phyloP scores from a whole-genome alignment of 306 rosid species.

The Dryas alaskensis region DNA sequence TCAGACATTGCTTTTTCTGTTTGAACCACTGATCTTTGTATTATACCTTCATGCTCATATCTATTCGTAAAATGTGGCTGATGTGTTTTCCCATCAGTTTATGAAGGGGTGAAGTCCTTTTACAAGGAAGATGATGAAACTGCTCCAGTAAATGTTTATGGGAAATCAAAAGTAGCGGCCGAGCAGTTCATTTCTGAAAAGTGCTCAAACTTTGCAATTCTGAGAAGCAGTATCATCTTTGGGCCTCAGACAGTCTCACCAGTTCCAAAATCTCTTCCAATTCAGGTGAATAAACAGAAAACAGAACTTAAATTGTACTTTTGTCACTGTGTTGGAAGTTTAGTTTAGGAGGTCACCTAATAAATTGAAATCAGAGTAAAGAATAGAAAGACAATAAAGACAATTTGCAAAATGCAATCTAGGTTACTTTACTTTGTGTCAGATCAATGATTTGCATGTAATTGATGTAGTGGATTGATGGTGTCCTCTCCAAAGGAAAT shows the following conservation, averaged over 20 bases:
- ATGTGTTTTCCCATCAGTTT: constrained; percentile 50
- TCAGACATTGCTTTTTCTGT: constrained; percentile 5
- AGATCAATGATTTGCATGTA: constrained; percentile 19
- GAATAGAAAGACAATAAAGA: not conserved
- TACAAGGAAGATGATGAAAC: constrained; percentile 77
- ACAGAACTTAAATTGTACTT: constrained; percentile 8
- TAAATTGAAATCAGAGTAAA: not conserved
- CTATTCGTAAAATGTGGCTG: constrained; percentile 23
- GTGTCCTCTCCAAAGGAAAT: constrained; percentile 64
- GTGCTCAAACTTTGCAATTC: constrained; percentile 61
- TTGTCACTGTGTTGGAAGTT: not conserved
- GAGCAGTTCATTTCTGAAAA: constrained; percentile 68
- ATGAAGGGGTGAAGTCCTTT: constrained; percentile 85
- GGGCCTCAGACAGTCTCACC: constrained; percentile 88
- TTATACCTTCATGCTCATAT: constrained; percentile 9
- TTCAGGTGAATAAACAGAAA: constrained; percentile 54
- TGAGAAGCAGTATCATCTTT: constrained; percentile 94
- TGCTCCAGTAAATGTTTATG: constrained; percentile 74
- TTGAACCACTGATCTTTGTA: constrained; percentile 1
- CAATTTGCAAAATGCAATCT: not conserved
- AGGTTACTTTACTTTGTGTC: constrained; percentile 12
- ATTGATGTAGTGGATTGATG: constrained; percentile 80
- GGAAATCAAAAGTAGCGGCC: constrained; percentile 79
- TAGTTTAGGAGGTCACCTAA: not conserved
- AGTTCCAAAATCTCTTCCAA: constrained; percentile 87